phyloP scores from a whole-genome alignment of 345 rosid genomes.

The Clarkia xantiana region DNA sequence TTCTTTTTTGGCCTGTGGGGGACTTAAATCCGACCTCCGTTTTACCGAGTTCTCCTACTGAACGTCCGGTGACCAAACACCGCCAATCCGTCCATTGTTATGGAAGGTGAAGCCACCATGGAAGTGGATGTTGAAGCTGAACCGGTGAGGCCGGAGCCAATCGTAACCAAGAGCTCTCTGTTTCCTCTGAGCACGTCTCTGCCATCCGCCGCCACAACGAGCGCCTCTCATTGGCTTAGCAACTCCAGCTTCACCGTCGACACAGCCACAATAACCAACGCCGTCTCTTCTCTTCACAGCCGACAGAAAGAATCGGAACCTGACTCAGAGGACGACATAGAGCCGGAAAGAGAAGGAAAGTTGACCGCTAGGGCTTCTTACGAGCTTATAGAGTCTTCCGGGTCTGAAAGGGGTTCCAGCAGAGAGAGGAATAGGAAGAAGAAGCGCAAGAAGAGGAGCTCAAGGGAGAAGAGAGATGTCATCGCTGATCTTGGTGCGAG shows the following conservation, averaged over 20 bases:
- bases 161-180: conserved; percentile 4
- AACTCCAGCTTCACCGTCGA: conserved; percentile 77
- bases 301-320: conserved; percentile 9
- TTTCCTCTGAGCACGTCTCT: conserved; percentile 15
- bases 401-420: conserved; percentile 11
- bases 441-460: conserved; percentile 17
- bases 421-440: conserved; percentile 22
- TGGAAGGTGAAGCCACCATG: conserved; percentile 4
- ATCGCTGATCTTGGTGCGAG: conserved; percentile 24
- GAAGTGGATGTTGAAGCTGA: not conserved
- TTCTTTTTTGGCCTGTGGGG: too few species aligned
- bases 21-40: not conserved
- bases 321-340: conserved; percentile 24
- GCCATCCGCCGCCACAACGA: conserved; percentile 24
- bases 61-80: not conserved
- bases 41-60: not conserved
- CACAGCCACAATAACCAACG: conserved; percentile 39
- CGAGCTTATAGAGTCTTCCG: conserved; percentile 23
- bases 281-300: conserved; percentile 23
- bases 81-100: conserved; percentile 1
- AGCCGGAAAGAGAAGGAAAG: conserved; percentile 5
- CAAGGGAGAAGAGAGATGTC: conserved; percentile 25
- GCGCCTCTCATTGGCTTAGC: conserved; percentile 53
- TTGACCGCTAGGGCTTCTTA: conserved; percentile 16
- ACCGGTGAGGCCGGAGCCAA: not conserved